Conservation (phyloP, 2,329 filamentous ascomycete genomes). For the Aspergillus intermedius region DNA sequence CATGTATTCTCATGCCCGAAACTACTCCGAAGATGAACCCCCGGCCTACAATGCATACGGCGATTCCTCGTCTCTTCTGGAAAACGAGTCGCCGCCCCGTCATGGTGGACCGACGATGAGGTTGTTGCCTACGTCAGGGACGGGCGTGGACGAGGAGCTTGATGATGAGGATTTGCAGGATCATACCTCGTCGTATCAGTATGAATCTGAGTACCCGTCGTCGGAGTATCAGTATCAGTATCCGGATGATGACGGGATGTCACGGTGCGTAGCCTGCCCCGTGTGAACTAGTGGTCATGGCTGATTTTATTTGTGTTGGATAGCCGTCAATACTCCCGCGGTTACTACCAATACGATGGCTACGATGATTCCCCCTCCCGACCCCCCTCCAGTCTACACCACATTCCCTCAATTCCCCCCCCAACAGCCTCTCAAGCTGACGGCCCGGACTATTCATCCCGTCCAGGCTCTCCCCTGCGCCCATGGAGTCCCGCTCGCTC, state of each 20-base stretch:
- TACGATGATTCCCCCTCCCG: constrained; percentile 26
- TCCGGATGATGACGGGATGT: background rate
- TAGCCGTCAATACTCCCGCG: background rate
- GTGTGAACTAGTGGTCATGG: background rate
- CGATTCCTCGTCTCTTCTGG: constrained; percentile 24
- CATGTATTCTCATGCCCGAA: constrained; percentile 26
- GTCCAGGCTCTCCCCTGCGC: constrained; percentile 37
- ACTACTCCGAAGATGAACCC: constrained; percentile 36
- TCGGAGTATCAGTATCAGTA: constrained; percentile 17
- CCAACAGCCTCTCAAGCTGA: constrained; percentile 30
- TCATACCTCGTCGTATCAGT: constrained; percentile 20
- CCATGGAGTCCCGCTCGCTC: constrained; percentile 49
- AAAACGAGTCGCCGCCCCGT: constrained; percentile 23
- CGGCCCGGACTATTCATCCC: constrained; percentile 32
- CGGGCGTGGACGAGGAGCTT: constrained; percentile 19
- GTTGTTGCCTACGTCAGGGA: constrained; percentile 34
- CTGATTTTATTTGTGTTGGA: background rate
- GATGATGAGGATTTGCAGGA: constrained; percentile 22
- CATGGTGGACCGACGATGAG: constrained; percentile 39
- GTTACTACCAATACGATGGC: constrained; percentile 13
- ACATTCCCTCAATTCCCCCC: constrained; percentile 36
- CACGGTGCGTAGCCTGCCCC: background rate
- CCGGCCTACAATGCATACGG: constrained; percentile 33
- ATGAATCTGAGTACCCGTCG: constrained; percentile 10
- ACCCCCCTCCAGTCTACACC: constrained; percentile 38